Percentiles rank a stretch among this genome's conserved stretches.
These are phyloP conservation scores for Scalesia atractyloides DNA, from an alignment of 129 eudicot genomes.

Conservation along the genomic window DNA sequence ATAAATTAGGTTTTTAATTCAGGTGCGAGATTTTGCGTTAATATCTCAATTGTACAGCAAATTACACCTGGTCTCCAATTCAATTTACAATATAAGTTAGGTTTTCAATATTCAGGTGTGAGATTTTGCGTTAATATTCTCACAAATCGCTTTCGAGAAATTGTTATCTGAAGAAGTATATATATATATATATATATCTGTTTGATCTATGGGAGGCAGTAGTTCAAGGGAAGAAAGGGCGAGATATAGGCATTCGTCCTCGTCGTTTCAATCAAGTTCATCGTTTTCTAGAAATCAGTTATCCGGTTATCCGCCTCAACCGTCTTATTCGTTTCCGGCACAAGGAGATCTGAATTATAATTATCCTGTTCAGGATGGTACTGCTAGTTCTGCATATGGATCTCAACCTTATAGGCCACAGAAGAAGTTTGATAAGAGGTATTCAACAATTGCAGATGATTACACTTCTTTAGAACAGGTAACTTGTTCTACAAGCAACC, in stretches of 20 bases:
- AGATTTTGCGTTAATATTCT: constrained; percentile 7
- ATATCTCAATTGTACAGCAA: constrained; percentile 18
- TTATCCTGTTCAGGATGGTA: constrained; percentile 41
- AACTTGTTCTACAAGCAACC: neutral
- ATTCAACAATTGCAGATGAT: constrained; percentile 84
- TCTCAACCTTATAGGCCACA: constrained; percentile 47
- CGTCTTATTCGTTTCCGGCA: constrained; percentile 28
- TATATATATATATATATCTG: neutral
- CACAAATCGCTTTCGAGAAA: constrained; percentile 8
- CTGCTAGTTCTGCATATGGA: constrained; percentile 33
- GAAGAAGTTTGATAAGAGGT: constrained; percentile 63
- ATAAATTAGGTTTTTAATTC: constrained; percentile 13
- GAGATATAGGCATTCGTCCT: constrained; percentile 42
- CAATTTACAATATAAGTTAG: constrained; percentile 4
- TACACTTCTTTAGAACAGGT: constrained; percentile 91
- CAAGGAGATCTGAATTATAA: constrained; percentile 38
- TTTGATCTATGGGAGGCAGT: constrained; percentile 59
- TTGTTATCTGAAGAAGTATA: neutral
- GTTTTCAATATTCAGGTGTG: neutral
- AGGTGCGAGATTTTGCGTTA: neutral
- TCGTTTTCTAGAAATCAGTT: constrained; percentile 49
- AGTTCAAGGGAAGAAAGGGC: constrained; percentile 58
- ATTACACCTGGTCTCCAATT: constrained; percentile 9
- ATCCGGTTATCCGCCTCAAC: constrained; percentile 35
- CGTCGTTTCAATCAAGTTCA: constrained; percentile 45